Conservation (phyloP, 805 yeast species). For the Kazachstania bromeliacearum region DNA sequence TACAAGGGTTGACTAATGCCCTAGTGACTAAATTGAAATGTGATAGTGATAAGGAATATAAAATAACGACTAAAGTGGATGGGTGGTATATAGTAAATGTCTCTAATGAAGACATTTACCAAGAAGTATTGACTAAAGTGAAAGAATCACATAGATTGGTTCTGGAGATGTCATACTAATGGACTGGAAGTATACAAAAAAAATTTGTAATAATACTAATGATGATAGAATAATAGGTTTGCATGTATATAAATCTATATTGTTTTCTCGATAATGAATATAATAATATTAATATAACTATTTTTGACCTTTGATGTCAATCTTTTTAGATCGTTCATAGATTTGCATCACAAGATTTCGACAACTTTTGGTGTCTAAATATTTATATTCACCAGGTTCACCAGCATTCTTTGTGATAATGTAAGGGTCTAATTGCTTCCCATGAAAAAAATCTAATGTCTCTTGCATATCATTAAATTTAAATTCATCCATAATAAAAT, state of each 20-base stretch:
- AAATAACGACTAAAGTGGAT: constrained; percentile 9
- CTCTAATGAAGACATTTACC: constrained; percentile 10
- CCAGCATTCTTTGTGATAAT: constrained; percentile 24
- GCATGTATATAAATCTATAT: not conserved
- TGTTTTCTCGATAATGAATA: not conserved
- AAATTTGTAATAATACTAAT: too few relatives aligned
- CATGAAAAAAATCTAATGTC: constrained; percentile 35
- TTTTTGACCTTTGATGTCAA: constrained; percentile 84
- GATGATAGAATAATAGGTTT: too few relatives aligned
- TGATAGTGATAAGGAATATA: not conserved
- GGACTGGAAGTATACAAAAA: too few relatives aligned
- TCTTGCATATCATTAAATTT: constrained; percentile 34
- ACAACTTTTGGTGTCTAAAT: constrained; percentile 30
- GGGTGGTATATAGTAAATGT: constrained; percentile 16
- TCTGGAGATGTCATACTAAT: constrained; percentile 8
- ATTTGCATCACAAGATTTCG: constrained; percentile 30
- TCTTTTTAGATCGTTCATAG: constrained; percentile 38
- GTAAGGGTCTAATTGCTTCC: constrained; percentile 31
- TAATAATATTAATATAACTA: constrained; percentile 1
- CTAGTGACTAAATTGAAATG: constrained; percentile 1
- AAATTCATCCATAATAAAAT: constrained; percentile 33
- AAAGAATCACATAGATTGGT: constrained; percentile 8
- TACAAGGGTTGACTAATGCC: constrained; percentile 7
- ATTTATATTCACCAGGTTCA: constrained; percentile 23
- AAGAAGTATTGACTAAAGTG: constrained; percentile 8